These are phyloP conservation scores for Gremmenia infestans DNA, from an alignment of 2,329 filamentous ascomycete genomes.

Conservation along the genomic window DNA sequence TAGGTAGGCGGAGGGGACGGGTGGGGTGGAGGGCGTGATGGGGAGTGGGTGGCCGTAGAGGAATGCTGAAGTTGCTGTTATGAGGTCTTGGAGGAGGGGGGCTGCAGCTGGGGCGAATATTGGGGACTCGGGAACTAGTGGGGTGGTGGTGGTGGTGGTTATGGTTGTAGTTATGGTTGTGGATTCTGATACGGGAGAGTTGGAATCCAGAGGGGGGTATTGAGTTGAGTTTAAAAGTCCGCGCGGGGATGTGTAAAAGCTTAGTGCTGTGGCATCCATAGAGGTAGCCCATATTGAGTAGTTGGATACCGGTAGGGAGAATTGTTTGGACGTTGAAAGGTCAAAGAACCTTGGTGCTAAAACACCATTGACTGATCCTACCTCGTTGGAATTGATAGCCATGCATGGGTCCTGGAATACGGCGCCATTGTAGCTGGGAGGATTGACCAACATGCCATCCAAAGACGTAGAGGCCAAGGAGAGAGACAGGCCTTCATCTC, in stretches of 20 bases:
- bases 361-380: not conserved
- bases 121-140: not conserved
- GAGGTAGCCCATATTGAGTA: not conserved
- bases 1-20: conserved; percentile 7
- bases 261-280: not conserved
- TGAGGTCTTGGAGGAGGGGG: not conserved
- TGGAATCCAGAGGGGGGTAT: not conserved
- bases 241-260: not conserved
- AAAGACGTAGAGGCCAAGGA: too few relatives aligned
- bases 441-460: not conserved
- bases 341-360: not conserved
- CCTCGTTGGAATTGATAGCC: too few relatives aligned
- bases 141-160: too few relatives aligned
- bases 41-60: not conserved
- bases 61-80: not conserved
- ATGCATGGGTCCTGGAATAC: not conserved
- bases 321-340: not conserved
- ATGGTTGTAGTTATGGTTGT: too few relatives aligned
- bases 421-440: not conserved
- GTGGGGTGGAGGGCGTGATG: too few relatives aligned
- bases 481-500: too few relatives aligned
- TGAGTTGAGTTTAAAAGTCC: not conserved
- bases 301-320: not conserved
- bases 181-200: not conserved
- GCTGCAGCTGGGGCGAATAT: not conserved